These are phyloP conservation scores for Metschnikowia lochheadii DNA, from an alignment of 805 yeast species.

Conservation along the genomic window DNA sequence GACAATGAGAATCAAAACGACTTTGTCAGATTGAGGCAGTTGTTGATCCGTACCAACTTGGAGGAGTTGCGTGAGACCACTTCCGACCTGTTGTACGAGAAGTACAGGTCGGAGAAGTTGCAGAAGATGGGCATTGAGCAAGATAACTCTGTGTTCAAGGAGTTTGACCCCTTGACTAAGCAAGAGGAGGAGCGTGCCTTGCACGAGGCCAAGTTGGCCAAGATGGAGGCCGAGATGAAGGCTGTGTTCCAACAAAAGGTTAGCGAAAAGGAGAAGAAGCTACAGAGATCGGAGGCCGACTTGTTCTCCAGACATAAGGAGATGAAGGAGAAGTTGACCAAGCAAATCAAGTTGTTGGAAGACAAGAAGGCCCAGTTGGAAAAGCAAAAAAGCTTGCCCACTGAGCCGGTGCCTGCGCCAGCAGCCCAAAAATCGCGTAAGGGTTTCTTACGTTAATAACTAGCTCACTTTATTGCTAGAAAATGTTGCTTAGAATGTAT, in stretches of 20 bases:
- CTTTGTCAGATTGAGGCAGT: slow-evolving; percentile 81
- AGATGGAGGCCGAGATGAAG: slow-evolving; percentile 96
- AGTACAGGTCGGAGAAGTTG: slow-evolving; percentile 83
- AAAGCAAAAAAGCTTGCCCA: slow-evolving; percentile 48
- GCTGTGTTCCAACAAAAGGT: slow-evolving; percentile 95
- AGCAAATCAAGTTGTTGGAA: slow-evolving; percentile 85
- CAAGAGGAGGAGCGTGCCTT: slow-evolving; percentile 90
- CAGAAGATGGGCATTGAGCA: slow-evolving; percentile 81
- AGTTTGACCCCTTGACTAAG: slow-evolving; percentile 86
- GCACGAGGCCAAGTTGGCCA: slow-evolving; percentile 90
- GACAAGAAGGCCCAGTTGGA: slow-evolving; percentile 84
- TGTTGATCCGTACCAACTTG: slow-evolving; percentile 82
- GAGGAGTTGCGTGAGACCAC: slow-evolving; percentile 93
- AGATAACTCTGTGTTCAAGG: slow-evolving; percentile 89
- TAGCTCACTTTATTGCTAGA: neutral
- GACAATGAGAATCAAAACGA: slow-evolving; percentile 94
- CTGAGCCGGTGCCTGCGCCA: slow-evolving; percentile 45
- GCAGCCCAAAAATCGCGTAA: slow-evolving; percentile 57
- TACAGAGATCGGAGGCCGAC: slow-evolving; percentile 95
- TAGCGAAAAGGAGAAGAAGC: slow-evolving; percentile 91
- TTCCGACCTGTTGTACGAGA: slow-evolving; percentile 70
- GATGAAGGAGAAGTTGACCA: slow-evolving; percentile 89
- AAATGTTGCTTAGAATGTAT: neutral
- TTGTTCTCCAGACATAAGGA: slow-evolving; percentile 93
- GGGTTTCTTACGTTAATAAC: slow-evolving; percentile 66